These are phyloP conservation scores for Phlegmacium glaucopus DNA, from an alignment of 768 basidiomycete genomes.

Conservation along the genomic window DNA sequence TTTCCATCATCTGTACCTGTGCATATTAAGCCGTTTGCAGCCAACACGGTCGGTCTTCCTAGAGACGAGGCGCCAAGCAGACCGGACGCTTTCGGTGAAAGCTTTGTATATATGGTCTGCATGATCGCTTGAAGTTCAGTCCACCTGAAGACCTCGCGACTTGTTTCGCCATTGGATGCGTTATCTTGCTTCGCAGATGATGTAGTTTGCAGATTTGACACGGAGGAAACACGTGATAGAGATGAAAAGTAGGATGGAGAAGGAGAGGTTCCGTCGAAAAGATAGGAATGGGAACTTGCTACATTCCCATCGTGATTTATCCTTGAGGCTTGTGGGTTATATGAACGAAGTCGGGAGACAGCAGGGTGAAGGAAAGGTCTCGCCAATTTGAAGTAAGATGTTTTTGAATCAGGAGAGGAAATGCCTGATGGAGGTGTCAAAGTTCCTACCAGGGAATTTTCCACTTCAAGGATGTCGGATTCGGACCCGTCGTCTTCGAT, in stretches of 20 bases:
- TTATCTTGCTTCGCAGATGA: constrained; percentile 22
- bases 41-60: constrained; percentile 76
- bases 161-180: constrained; percentile 12
- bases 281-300: constrained; percentile 40
- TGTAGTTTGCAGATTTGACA: constrained; percentile 41
- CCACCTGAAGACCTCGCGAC: constrained; percentile 74
- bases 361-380: constrained; percentile 67
- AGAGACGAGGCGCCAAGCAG: constrained; percentile 54
- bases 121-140: constrained; percentile 59
- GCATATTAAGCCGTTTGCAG: constrained; percentile 85
- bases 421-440: constrained; percentile 36
- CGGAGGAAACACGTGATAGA: constrained; percentile 65
- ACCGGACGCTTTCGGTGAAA: constrained; percentile 56
- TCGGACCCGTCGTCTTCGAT: constrained; percentile 37
- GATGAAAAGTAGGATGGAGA: constrained; percentile 66
- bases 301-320: constrained; percentile 40
- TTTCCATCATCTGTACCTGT: constrained; percentile 81
- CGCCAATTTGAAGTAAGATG: constrained; percentile 36
- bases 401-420: constrained; percentile 30
- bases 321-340: constrained; percentile 45
- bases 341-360: constrained; percentile 80
- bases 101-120: constrained; percentile 51
- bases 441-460: constrained; percentile 38
- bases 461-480: constrained; percentile 39
- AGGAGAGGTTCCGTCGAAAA: constrained; percentile 44